Base-by-base conservation (phyloP, 2,329 filamentous ascomycete genomes). In the Akanthomyces uredinophilus region DNA sequence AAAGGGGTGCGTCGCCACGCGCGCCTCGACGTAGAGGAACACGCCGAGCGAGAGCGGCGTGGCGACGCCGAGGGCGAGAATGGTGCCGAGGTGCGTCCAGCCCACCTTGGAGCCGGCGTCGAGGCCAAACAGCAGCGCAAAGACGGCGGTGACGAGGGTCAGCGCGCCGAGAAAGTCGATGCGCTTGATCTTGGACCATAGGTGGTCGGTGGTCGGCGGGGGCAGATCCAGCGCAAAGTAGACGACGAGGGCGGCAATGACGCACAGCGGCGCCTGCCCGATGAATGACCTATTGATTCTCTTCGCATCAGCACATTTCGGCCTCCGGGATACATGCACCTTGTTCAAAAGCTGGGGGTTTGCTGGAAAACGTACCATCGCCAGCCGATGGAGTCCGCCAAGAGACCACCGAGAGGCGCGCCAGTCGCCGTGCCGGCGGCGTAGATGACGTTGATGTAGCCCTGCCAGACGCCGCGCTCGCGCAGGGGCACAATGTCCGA, bases 341-440 rank as follows among this genome's bases (percentile, higher is more conserved):
- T n/a, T n/a, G n/a, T n/a, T n/a, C n/a, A n/a, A n/a, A n/a, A n/a
- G n/a, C n/a, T n/a, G n/a, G n/a, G n/a, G n/a, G n/a, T n/a, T n/a
- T n/a, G n/a, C n/a, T n/a, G n/a, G n/a, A n/a, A n/a, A n/a, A 70
- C 77, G 70, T 75, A 86, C 87, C 88, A 92, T 66, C 90, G 79
- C 90, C 90, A 92, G 39, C 89, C 88, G 57, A 92, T 81, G 5
- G 80, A 84, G 71, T 92, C 89, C 0, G 88, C 84, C n/a, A 92
- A 72, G 7, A 90, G 71, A 2, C 90, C 90, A 65, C 85, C 90
- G 0, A 94, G 66, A 0, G 90, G 88, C 5, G 87, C 89, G 2
- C 90, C 90, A 5, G 81, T 79, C 5, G 85, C 84, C 4, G 88
- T 83, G n/a, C 89, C 90, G 20, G 79, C 74, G 0, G 88, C 87